Evolutionary conservation across 352 stramenopile genomes (phyloP).

Genomic region (Paralagenidium karlingii): DNA sequence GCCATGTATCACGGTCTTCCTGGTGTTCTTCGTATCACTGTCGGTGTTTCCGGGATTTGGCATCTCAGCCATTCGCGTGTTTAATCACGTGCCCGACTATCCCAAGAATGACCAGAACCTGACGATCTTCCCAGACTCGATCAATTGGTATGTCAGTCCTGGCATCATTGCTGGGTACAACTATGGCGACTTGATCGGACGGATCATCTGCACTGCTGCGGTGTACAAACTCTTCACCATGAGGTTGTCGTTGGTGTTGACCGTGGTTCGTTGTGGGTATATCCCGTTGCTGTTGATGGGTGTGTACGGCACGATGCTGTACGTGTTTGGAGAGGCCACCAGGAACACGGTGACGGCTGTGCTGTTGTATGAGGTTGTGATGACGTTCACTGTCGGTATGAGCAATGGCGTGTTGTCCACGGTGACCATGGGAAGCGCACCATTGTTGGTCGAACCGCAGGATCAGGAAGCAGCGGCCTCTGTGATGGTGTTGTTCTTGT

Average conservation of each 20-base stretch:
- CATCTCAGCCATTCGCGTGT: too few relatives aligned
- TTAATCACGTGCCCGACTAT: too few relatives aligned
- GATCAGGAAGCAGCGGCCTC: conserved; percentile 40
- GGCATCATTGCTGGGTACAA: conserved; percentile 47
- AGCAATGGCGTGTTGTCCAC: conserved; percentile 41
- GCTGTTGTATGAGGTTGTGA: conserved; percentile 23
- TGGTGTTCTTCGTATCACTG: conserved; percentile 50
- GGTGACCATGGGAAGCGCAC: conserved; percentile 42
- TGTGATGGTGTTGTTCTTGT: conserved; percentile 44
- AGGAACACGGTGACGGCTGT: conserved; percentile 4
- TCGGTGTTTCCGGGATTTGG: conserved; percentile 33
- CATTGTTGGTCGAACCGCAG: conserved; percentile 29
- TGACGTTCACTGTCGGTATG: conserved; percentile 38
- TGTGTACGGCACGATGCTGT: conserved; percentile 31
- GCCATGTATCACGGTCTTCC: conserved; percentile 27
- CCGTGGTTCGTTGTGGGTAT: conserved; percentile 30
- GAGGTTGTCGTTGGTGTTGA: conserved; percentile 22
- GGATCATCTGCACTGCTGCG: conserved; percentile 24
- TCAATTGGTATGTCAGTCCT: conserved; percentile 36
- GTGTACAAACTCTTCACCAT: conserved; percentile 47
- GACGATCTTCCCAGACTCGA: conserved; percentile 2
- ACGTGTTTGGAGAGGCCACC: conserved; percentile 22
- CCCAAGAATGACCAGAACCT: too few relatives aligned
- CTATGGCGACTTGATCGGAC: conserved; percentile 48
- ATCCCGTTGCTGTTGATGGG: conserved; percentile 45